Base-by-base conservation (phyloP, 1,284 basidiomycete genomes). In the Inonotus hispidus region DNA sequence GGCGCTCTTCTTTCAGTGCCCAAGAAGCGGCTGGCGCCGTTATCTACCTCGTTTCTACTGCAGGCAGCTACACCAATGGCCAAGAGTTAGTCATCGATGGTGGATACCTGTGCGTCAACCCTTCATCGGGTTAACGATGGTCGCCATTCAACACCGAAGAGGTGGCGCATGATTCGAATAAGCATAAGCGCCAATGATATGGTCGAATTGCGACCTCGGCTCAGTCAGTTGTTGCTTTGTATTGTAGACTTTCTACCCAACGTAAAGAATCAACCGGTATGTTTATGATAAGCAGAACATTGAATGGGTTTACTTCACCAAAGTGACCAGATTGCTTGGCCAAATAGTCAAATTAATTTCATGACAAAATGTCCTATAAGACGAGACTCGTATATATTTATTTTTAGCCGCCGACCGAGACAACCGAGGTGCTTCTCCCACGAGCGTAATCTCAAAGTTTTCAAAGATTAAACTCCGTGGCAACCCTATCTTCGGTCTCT, bases 81-180 rank as follows among this genome's bases (percentile, higher is more conserved):
- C 86, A 90, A 67, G 85, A 90, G 66, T 77, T 92, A 47, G 72
- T 83, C 19, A 79, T 91, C 39, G 89, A 92, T 67, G 90, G 89
- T 32, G 87, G 89, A 1, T 88, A 81, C 69, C 64, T 82, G 2
- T 79, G 83, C n/a, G 86, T 90, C 32, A 92, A 92, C 68, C 89
- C 90, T 41, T 77, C 79, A 6, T 43, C 41, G 19, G 41, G 41
- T 21, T 43, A 19, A 21, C 16, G 2, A 16, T 43, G 16, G 41
- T 6, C 3, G 7, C 16, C 41, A 21, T 43, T 14, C 41, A 7
- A 21, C 16, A 16, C 16, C 19, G 41, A n/a, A 16, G 41, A 21
- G 19, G 16, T 16, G 16, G 19, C 19, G 41, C 19, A 43, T 43
- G 19, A 3, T 14, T 14, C 41, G 41, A n/a, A n/a, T 4, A n/a